These are phyloP conservation scores for Madurella mycetomatis DNA, from an alignment of 2,329 filamentous ascomycete genomes.

Conservation along the genomic window DNA sequence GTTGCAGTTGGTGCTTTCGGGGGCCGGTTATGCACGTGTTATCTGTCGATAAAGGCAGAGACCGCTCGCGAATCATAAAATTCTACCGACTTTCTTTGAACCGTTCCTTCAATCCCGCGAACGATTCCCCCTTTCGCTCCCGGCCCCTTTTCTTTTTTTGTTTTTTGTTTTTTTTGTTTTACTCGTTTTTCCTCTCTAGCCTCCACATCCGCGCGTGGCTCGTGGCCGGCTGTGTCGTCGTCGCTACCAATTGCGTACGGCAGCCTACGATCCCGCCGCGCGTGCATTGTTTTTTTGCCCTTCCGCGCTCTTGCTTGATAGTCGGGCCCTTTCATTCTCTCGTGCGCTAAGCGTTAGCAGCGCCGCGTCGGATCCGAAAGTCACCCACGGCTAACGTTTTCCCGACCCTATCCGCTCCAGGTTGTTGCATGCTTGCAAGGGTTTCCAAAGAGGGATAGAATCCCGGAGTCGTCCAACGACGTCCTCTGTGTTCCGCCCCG, in stretches of 20 bases:
- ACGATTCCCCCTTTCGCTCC: background rate
- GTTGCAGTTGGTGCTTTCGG: no score
- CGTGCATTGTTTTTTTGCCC: background rate
- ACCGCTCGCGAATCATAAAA: slow-evolving; percentile 6
- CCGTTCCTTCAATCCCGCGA: background rate
- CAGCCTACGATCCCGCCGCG: background rate
- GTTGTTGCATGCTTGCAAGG: no score
- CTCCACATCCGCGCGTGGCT: no score
- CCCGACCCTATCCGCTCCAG: slow-evolving; percentile 11
- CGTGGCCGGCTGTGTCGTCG: background rate
- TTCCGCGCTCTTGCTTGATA: background rate
- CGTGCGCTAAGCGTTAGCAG: no score
- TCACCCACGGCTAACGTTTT: slow-evolving; percentile 18
- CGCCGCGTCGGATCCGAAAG: slow-evolving; percentile 5
- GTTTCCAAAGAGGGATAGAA: background rate
- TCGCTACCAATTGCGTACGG: background rate
- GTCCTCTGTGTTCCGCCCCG: background rate
- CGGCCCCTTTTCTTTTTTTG: background rate
- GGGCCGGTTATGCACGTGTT: background rate
- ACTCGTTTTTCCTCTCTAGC: background rate
- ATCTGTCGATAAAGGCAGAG: slow-evolving; percentile 3
- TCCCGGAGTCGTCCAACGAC: slow-evolving; percentile 1
- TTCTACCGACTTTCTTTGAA: slow-evolving; percentile 6
- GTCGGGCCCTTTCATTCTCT: no score
- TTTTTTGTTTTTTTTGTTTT: background rate